Percentiles rank a stretch among this genome's conserved stretches.
Evolutionary conservation across 179 eudicot species (phyloP).

Genomic region (Camellia oleifera): DNA sequence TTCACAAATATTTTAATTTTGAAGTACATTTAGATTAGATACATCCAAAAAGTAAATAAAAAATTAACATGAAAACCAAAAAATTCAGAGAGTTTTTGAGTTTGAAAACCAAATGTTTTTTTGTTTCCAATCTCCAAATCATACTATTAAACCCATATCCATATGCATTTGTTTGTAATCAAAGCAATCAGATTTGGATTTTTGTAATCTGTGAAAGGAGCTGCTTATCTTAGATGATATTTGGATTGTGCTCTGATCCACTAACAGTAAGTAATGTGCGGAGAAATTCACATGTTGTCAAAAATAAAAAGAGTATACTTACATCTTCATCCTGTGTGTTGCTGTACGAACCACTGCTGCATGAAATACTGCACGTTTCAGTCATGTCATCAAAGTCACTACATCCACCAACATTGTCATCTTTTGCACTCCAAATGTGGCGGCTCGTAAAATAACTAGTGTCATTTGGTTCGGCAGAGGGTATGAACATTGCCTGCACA

Average conservation of each 20-base stretch:
- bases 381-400: conserved; percentile 88
- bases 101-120: no score
- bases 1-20: no score
- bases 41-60: no score
- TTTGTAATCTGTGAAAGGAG: no score
- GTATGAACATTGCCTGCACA: conserved; percentile 89
- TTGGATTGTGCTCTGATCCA: not conserved
- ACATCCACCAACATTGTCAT: conserved; percentile 68
- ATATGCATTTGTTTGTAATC: not conserved
- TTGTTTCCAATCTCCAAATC: no score
- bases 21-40: no score
- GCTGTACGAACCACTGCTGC: conserved; percentile 85
- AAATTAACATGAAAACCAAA: no score
- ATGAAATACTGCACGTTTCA: conserved; percentile 69
- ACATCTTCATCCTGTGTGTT: conserved; percentile 83
- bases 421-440: conserved; percentile 93
- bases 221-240: no score
- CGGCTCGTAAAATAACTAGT: conserved; percentile 99
- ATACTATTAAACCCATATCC: not conserved
- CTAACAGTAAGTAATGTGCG: not conserved
- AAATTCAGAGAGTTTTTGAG: no score
- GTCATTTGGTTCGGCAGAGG: conserved; percentile 76
- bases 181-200: not conserved
- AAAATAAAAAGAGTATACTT: conserved; percentile 14
- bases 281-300: not conserved